Percentiles rank a stretch among this genome's conserved stretches.
Conservation (phyloP, 352 stramenopile genomes). For the Phytophthora tubulina region DNA sequence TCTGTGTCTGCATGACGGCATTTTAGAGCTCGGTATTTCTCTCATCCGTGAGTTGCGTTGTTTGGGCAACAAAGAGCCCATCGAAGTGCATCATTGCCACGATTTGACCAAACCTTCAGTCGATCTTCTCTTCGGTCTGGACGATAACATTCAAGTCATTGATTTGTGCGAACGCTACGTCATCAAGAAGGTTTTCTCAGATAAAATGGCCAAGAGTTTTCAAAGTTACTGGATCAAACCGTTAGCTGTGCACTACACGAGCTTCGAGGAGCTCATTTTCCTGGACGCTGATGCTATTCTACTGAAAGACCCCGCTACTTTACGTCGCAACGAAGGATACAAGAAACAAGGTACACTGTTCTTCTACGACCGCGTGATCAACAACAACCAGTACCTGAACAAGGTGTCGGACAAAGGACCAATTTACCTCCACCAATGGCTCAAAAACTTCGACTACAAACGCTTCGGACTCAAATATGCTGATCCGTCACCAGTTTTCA, state of each 20-base stretch:
- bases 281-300: slow-evolving; percentile 60
- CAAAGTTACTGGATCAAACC: slow-evolving; percentile 63
- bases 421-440: slow-evolving; percentile 56
- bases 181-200: slow-evolving; percentile 38
- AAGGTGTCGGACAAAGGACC: slow-evolving; percentile 37
- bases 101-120: slow-evolving; percentile 51
- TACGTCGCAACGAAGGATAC: slow-evolving; percentile 53
- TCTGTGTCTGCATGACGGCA: slow-evolving; percentile 52
- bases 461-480: slow-evolving; percentile 42
- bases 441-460: slow-evolving; percentile 68
- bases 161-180: slow-evolving; percentile 53
- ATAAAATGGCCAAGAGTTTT: slow-evolving; percentile 43
- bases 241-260: slow-evolving; percentile 55
- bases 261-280: slow-evolving; percentile 60
- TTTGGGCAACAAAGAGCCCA: slow-evolving; percentile 54
- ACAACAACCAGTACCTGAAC: slow-evolving; percentile 64
- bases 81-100: slow-evolving; percentile 68
- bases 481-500: slow-evolving; percentile 42
- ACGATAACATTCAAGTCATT: slow-evolving; percentile 55
- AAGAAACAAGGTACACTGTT: slow-evolving; percentile 53
- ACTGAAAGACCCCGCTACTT: slow-evolving; percentile 42
- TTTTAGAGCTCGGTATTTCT: slow-evolving; percentile 55
- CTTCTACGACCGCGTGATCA: slow-evolving; percentile 54
- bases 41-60: slow-evolving; percentile 64
- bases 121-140: slow-evolving; percentile 42